These are phyloP conservation scores for Fusarium marasasianum DNA, from an alignment of 2,329 filamentous ascomycete genomes.

Conservation along the genomic window DNA sequence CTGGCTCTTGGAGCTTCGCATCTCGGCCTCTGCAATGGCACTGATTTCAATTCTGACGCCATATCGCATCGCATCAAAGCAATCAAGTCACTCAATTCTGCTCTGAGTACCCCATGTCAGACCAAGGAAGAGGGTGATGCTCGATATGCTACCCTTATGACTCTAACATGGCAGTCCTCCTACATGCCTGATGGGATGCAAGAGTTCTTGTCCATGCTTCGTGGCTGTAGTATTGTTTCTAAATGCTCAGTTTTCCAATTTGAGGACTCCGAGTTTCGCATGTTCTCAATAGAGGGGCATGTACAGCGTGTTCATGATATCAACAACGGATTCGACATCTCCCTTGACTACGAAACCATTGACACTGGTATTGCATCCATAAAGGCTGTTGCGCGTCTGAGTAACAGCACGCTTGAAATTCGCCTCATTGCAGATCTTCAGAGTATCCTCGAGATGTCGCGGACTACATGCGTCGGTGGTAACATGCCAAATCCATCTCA, in stretches of 20 bases:
- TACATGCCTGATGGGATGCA: neutral
- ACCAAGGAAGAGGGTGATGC: neutral
- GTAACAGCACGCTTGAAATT: neutral
- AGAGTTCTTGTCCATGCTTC: neutral
- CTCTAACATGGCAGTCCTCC: neutral
- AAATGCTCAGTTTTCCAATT: neutral
- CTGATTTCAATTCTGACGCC: neutral
- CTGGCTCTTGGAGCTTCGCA: neutral
- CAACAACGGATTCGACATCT: neutral
- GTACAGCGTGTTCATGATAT: neutral
- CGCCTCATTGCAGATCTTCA: neutral
- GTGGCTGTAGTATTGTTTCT: neutral
- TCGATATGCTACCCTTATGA: neutral
- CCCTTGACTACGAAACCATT: too few species aligned
- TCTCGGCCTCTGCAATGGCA: neutral
- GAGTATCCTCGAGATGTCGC: neutral
- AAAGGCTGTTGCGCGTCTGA: neutral
- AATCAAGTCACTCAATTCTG: neutral
- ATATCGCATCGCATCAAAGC: neutral
- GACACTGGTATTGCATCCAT: neutral
- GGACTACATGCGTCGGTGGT: neutral
- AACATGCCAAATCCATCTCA: accelerated
- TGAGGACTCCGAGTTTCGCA: neutral
- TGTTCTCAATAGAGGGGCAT: neutral
- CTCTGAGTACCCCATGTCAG: neutral